Evolutionary conservation across 192 early-diverging fungal genomes (phyloP), one percentile per base, ranked within the genome.

Genomic region (Rhizophagus sp.): DNA sequence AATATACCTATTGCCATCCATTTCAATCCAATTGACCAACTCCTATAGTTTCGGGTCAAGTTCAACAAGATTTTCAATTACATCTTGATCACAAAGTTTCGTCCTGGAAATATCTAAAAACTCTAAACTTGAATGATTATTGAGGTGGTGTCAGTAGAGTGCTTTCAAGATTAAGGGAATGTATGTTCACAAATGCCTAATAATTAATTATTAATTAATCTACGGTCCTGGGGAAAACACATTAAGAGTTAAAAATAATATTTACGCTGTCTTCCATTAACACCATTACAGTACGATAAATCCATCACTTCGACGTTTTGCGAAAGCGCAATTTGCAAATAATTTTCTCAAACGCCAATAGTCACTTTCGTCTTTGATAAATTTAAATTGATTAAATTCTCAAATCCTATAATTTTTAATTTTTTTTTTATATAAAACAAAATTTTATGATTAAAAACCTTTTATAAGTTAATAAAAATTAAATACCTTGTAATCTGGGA

Each of bases 1-100:
- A 33, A 24, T 25, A 2, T 67, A 67, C 65, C 65, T 67, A 36
- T 67, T 27, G 65, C 65, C 13, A 67, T 67, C 65, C 65, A 67
- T 67, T 67, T 67, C 30, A 67, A 67, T 33, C 65, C 65, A 67
- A 34, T 34, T 34, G 65, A 0, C 65, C 65, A 67, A 67, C 6
- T 17, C 65, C 65, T 1, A 17, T 27, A 7, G 65, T 67, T 67
- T 34, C 27, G 19, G 33, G 30, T 67, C 11, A 67, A 67, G 12
- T 33, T 67, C 15, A 34, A 67, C 11, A 12, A 67, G 25, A 17
- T 67, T 67, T 17, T 34, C 34, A 67, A 34, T 67, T 19, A 67
- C 65, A 34, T 67, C 30, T 33, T 67, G 65, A 27, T 67, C 65
- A 33, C 65, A 67, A 17, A 67, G 65, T 15, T 19, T 27, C 12